Base-by-base conservation (phyloP, 129 eudicot species). In the Gnaphalium uliginosum region DNA sequence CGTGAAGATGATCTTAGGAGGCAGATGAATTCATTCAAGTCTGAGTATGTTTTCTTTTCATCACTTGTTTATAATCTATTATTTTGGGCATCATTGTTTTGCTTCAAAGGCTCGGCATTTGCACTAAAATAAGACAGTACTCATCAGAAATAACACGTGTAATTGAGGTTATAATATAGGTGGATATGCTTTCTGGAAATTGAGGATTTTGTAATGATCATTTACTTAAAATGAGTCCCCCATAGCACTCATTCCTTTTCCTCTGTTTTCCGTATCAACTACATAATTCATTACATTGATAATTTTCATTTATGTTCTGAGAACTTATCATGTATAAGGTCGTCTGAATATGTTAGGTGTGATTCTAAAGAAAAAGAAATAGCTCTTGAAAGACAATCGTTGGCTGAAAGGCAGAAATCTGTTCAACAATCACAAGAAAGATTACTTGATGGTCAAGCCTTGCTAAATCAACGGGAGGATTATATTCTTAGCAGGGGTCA, bases 1-100 rank as follows among this genome's bases (percentile, higher is more conserved):
- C 94, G 99, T 24, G 99, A 94, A 78, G 99, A 94, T 87, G 99
- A 94, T 78, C 85, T 94, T 53, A 85, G 96, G 64, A 89, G 97
- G 71, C 94, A 89, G 33, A 78, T 84, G 14, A 23, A 69, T 11
- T 84, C 88, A 3, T 91, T 89, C 66, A 94, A 89, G 69, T 78
- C 90, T 63, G 99, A 91, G 99, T 94, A 84, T 32, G 99, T 79
- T 11, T 78, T 25, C 54, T 50, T 14, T 41, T 46, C 14, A 63
- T 56, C 51, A 11, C 75, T 26, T 58, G 73, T 61, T 60, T n/a
- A n/a, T n/a, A n/a, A n/a, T n/a, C n/a, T 15, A 76, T 53, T 76
- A 50, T 56, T 67, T 61, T 81, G 41, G 51, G 19, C 27, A 9
- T 18, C 50, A 6, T 23, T 32, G 2, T 27, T 27, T 63, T 5